Conservation (phyloP, 176 grass and related monocot species). For the Oryza brachyantha region DNA sequence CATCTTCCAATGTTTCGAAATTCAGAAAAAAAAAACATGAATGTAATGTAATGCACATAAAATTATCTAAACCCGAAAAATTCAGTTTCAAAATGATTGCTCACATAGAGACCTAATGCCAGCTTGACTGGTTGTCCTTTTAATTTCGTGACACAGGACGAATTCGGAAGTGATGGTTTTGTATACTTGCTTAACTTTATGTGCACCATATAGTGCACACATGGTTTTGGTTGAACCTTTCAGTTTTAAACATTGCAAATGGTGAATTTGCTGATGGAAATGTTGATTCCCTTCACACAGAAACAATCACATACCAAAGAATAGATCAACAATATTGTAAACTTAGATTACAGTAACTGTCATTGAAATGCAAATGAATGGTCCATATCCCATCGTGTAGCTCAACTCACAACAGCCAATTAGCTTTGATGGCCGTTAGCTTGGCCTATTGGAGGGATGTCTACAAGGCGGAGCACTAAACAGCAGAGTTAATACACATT, state of each 20-base stretch:
- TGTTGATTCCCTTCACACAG: neutral
- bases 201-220: neutral
- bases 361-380: neutral
- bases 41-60: neutral
- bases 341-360: constrained; percentile 2
- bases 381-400: neutral
- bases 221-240: neutral
- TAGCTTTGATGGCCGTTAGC: neutral
- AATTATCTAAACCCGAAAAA: neutral
- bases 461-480: neutral
- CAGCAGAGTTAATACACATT: neutral
- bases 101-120: neutral
- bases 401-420: constrained; percentile 3
- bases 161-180: neutral
- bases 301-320: neutral
- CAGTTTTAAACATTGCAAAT: neutral
- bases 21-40: neutral
- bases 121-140: neutral
- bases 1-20: neutral
- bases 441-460: neutral
- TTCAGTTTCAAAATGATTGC: neutral
- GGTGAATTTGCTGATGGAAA: neutral
- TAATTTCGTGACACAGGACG: neutral
- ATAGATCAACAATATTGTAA: neutral
- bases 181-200: neutral